These are phyloP conservation scores for Colletotrichum sp. DNA, from an alignment of 2,329 filamentous ascomycete genomes.

Conservation along the genomic window DNA sequence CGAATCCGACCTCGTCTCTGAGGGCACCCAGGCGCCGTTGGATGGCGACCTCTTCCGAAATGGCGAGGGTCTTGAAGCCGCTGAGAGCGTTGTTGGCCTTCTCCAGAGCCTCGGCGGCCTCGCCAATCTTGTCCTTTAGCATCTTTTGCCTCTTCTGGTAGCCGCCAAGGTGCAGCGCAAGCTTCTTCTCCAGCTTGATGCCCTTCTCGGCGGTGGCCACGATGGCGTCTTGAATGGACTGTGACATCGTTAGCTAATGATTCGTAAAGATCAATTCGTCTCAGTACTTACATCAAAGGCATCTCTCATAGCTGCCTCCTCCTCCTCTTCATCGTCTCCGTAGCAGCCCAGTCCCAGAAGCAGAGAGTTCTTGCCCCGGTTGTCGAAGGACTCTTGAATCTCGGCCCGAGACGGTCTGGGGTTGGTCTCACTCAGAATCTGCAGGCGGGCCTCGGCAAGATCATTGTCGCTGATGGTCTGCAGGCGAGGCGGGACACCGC, in stretches of 20 bases:
- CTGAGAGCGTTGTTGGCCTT: slow-evolving; percentile 75
- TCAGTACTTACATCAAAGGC: slow-evolving; percentile 71
- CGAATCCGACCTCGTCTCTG: slow-evolving; percentile 81
- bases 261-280: background rate
- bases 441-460: slow-evolving; percentile 76
- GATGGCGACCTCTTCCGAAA: slow-evolving; percentile 81
- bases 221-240: slow-evolving; percentile 77
- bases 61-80: slow-evolving; percentile 76
- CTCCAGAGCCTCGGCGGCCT: slow-evolving; percentile 75
- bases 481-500: slow-evolving; percentile 64
- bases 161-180: slow-evolving; percentile 84
- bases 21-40: slow-evolving; percentile 73
- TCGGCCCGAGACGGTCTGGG: slow-evolving; percentile 51
- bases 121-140: slow-evolving; percentile 78
- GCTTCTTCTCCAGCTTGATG: slow-evolving; percentile 91
- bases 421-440: slow-evolving; percentile 75
- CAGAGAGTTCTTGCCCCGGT: slow-evolving; percentile 57
- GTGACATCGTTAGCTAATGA: background rate
- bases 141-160: slow-evolving; percentile 87
- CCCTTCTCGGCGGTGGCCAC: slow-evolving; percentile 77
- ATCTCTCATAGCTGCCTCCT: slow-evolving; percentile 64
- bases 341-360: slow-evolving; percentile 85
- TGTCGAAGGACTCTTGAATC: slow-evolving; percentile 59
- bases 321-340: slow-evolving; percentile 74
- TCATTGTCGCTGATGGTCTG: slow-evolving; percentile 72